Percentiles rank a stretch among this genome's conserved stretches.
Evolutionary conservation across 108 stramenopile genomes (phyloP).

Genomic region (Chaetoceros tenuissimus): DNA sequence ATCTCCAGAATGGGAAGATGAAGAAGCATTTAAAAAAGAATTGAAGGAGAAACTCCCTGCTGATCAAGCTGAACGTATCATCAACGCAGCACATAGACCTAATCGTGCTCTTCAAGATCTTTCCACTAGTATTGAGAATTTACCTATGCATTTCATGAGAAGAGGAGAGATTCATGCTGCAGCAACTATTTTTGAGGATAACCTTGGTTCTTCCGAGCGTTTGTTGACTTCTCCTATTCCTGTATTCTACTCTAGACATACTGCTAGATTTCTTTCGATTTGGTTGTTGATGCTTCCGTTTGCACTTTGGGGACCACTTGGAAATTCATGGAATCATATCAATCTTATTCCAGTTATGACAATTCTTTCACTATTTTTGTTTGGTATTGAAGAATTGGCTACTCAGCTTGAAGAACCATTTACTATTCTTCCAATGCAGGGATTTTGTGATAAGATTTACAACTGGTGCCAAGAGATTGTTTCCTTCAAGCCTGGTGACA

Average conservation of each 20-base stretch:
- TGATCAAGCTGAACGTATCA: slow-evolving; percentile 32
- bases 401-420: slow-evolving; percentile 73
- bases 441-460: too few relatives aligned
- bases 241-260: slow-evolving; percentile 53
- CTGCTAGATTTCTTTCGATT: slow-evolving; percentile 45
- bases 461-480: slow-evolving; percentile 49
- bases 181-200: slow-evolving; percentile 47
- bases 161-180: slow-evolving; percentile 44
- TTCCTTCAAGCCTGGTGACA: slow-evolving; percentile 36
- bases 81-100: slow-evolving; percentile 43
- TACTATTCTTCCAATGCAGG: slow-evolving; percentile 52
- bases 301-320: slow-evolving; percentile 37
- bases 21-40: slow-evolving; percentile 23
- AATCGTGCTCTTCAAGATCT: too few relatives aligned
- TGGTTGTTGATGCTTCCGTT: slow-evolving; percentile 54
- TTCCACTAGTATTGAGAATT: slow-evolving; percentile 33
- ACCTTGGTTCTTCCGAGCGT: slow-evolving; percentile 41
- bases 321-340: slow-evolving; percentile 43
- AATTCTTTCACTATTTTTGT: slow-evolving; percentile 36
- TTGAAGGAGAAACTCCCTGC: slow-evolving; percentile 19
- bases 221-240: slow-evolving; percentile 54
- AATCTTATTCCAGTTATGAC: slow-evolving; percentile 45
- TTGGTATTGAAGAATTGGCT: slow-evolving; percentile 66
- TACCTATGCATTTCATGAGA: slow-evolving; percentile 57
- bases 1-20: too few relatives aligned